Conservation (phyloP, 129 eudicot species). For the Centella asiatica region DNA sequence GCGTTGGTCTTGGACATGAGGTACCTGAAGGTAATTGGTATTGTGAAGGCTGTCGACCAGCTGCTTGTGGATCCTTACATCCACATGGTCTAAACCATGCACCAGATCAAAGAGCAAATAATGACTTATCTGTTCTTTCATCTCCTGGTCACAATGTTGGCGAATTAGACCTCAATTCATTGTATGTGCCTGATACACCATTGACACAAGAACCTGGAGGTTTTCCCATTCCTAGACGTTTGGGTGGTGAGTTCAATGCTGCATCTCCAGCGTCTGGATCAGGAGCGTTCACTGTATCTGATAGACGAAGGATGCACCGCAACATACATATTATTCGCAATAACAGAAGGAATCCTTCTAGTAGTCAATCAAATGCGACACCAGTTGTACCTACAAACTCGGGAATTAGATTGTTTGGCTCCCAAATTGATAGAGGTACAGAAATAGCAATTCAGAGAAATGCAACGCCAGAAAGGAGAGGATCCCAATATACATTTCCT, state of each 20-base stretch:
- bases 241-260: slow-evolving; percentile 31
- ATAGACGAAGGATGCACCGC: slow-evolving; percentile 60
- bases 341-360: slow-evolving; percentile 33
- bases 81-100: slow-evolving; percentile 41
- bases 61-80: slow-evolving; percentile 43
- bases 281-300: slow-evolving; percentile 51
- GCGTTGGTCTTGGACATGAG: slow-evolving; percentile 91
- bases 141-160: slow-evolving; percentile 38
- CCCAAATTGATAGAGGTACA: slow-evolving; percentile 46
- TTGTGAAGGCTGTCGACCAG: slow-evolving; percentile 86
- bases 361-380: slow-evolving; percentile 24
- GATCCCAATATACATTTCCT: slow-evolving; percentile 9
- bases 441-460: slow-evolving; percentile 27
- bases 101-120: slow-evolving; percentile 40
- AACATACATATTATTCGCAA: slow-evolving; percentile 40
- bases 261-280: slow-evolving; percentile 39
- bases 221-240: slow-evolving; percentile 33
- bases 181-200: slow-evolving; percentile 78
- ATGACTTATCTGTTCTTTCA: slow-evolving; percentile 31
- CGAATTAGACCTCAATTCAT: slow-evolving; percentile 71
- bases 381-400: slow-evolving; percentile 30
- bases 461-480: slow-evolving; percentile 20
- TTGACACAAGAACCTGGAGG: slow-evolving; percentile 33
- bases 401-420: slow-evolving; percentile 49
- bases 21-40: slow-evolving; percentile 98